Evolutionary conservation across 2,329 filamentous ascomycete genomes (phyloP), one percentile per base, ranked within the genome.

Genomic region (Colletotrichum lupini): DNA sequence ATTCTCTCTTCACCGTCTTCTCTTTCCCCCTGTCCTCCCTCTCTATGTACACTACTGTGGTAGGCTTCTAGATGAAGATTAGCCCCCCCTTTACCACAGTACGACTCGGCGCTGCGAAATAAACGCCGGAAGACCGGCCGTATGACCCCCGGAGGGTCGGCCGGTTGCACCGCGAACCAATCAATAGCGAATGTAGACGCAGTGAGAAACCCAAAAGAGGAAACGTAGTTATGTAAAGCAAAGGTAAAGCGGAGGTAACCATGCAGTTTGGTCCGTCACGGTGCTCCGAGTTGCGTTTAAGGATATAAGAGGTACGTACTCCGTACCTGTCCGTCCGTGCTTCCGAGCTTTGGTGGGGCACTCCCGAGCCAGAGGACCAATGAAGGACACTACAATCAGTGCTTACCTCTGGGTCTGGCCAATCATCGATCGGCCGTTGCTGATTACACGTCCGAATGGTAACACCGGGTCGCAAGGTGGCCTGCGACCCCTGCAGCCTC

Each of bases 371-470:
- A 73, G 57, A 61, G 8, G 16, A 1, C 19, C 71, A 73, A 73
- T 73, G 6, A 11, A 1, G 7, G 5, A 14, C 4, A 19, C 57
- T n/a, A 5, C 2, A 58, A 53, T 22, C 60, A 14, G 11, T 71
- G 71, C 26, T 71, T 57, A 42, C n/a, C 5, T 32, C 11, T 3
- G 2, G 24, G 2, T 1, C 4, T 14, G 32, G 5, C 71, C 71
- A 73, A 73, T 73, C 12, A 57, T 4, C 3, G 12, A 1, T 5
- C 16, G 14, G 8, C 12, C 8, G 70, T 70, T 65, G 28, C 56
- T 71, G 71, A 59, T 73, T 73, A 73, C 71, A 22, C 60, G 35
- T 42, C 32, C 28, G 22, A 64, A 52, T n/a, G 52, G 67, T 73
- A 70, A 66, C 49, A 53, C 67, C 22, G 62, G 49, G 52, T 9